Base-by-base conservation (phyloP, 2,329 filamentous ascomycete genomes). In the Penicillium occitanis region DNA sequence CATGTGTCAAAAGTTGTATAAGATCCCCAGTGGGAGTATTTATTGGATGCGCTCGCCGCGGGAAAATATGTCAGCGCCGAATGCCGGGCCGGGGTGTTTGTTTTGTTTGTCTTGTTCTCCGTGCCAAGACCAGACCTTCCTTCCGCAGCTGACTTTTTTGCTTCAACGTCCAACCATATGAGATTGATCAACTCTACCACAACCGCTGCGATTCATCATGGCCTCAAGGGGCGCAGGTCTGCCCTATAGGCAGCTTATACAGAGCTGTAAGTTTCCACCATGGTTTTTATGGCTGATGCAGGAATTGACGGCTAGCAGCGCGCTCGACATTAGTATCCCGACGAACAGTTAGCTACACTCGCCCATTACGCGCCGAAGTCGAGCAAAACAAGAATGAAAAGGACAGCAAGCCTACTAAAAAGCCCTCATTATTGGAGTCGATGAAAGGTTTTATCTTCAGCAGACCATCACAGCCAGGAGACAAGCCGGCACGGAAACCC, bases 211-310 rank as follows among this genome's bases (percentile, higher is more conserved):
- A 35, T 58, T 67, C 66, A 70, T 64, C 67, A 79, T 78, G 77
- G 77, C 77, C 71, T 74, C 77, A 72, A 76, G 79, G 71, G 77
- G 74, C 68, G 71, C 73, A 69, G 66, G 77, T 55, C 72, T 75
- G 70, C 74, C 73, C 22, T 78, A 75, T 66, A 75, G 77, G 70
- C 77, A 76, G 69, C 70, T 80, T 66, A 66, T 76, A 68, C 77
- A 77, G 68, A 71, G 77, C 68, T 76, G 78, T 80, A 73, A 51
- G 70, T 68, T 25, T 28, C 25, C 5, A 30, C 48, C 48, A 30
- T 51, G 14, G 13, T 28, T 17, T 28, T 14, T 28, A 30, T 28
- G 22, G 25, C 5, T 17, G 7, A 59, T 6, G 7, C 58, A 42
- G 59, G 44, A 37, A 66, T 58, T 69, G 30, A 67, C 61, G 8